These are phyloP conservation scores for Colletotrichum sp. DNA, from an alignment of 2,329 filamentous ascomycete species.

Conservation along the genomic window DNA sequence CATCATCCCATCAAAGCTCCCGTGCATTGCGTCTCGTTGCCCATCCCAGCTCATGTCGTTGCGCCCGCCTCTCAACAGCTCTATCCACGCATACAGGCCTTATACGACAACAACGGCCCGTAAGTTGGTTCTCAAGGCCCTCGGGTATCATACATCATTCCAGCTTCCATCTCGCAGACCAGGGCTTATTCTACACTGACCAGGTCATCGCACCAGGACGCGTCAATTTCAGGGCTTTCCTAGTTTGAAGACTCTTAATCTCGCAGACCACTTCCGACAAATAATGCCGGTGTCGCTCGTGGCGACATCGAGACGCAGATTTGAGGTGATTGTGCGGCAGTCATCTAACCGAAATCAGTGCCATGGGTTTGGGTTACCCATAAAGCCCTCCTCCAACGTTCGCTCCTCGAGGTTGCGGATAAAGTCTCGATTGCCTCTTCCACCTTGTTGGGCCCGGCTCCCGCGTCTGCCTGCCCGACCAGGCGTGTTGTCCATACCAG, in stretches of 20 bases:
- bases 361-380: slow-evolving; percentile 67
- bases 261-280: neutral
- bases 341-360: slow-evolving; percentile 59
- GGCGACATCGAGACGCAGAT: neutral
- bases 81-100: neutral
- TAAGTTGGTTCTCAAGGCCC: neutral
- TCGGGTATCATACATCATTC: slow-evolving; percentile 13
- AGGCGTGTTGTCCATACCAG: slow-evolving; percentile 63
- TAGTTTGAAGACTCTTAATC: neutral
- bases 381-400: slow-evolving; percentile 91
- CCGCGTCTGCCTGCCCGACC: slow-evolving; percentile 72
- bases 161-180: neutral
- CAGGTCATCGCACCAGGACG: neutral
- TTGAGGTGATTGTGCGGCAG: neutral
- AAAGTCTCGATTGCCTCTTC: slow-evolving; percentile 78
- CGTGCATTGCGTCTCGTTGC: neutral
- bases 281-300: neutral
- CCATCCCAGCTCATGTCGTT: neutral
- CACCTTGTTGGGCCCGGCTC: slow-evolving; percentile 70
- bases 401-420: slow-evolving; percentile 94
- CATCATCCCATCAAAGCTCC: slow-evolving; percentile 14
- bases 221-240: neutral
- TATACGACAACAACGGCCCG: neutral
- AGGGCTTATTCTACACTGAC: neutral
- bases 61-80: neutral